Conservation (phyloP, 345 rosid species). For the Psidium guajava region DNA sequence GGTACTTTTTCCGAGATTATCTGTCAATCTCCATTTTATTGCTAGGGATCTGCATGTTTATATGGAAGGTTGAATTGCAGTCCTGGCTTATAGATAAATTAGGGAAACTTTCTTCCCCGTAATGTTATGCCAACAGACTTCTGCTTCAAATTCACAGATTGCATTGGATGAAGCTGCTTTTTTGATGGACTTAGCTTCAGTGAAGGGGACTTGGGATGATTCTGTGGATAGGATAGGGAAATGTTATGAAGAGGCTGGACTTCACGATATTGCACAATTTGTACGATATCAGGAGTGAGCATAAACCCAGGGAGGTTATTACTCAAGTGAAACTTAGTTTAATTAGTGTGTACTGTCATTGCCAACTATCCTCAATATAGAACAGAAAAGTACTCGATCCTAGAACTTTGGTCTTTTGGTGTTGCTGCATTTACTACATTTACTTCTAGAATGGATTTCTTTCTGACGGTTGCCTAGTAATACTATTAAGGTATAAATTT, state of each 20-base stretch:
- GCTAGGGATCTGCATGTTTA: not conserved
- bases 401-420: not conserved
- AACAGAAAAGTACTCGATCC: not conserved
- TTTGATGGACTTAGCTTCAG: slow-evolving; percentile 78
- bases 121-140: not conserved
- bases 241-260: slow-evolving; percentile 67
- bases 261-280: slow-evolving; percentile 48
- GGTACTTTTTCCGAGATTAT: slow-evolving; percentile 16
- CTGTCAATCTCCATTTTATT: not conserved
- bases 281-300: slow-evolving; percentile 42
- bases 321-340: not conserved
- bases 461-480: not conserved
- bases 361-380: not conserved
- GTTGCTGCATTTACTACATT: not conserved
- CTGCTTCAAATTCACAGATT: not conserved
- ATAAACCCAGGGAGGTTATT: not conserved
- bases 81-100: not conserved
- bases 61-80: not conserved
- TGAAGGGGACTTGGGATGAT: slow-evolving; percentile 68
- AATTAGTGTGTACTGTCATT: not conserved
- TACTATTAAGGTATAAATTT: not conserved
- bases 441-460: not conserved
- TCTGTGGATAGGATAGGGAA: slow-evolving; percentile 41
- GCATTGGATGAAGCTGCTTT: slow-evolving; percentile 28
- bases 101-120: not conserved